Evolutionary conservation across 495 filamentous ascomycete species (phyloP), one percentile per base, ranked within the genome.

Genomic region (Letharia columbiana): DNA sequence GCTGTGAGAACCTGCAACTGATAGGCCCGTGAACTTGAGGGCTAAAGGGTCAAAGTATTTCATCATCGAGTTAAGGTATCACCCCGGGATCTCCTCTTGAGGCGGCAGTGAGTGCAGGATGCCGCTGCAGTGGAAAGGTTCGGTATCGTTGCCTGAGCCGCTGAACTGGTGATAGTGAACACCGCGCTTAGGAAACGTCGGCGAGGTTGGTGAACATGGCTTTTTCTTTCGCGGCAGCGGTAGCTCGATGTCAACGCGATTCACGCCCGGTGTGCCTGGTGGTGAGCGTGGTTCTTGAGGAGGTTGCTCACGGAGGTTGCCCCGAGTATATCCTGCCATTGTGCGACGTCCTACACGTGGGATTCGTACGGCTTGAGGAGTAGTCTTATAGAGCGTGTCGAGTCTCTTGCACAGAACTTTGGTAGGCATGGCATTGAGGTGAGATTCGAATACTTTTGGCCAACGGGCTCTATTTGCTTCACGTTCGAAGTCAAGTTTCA

Each of bases 11-110:
- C n/a, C n/a, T n/a, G n/a, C n/a, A n/a, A n/a, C n/a, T n/a, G n/a
- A n/a, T n/a, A n/a, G n/a, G n/a, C n/a, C n/a, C n/a, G n/a, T n/a
- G n/a, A n/a, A n/a, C n/a, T n/a, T n/a, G n/a, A n/a, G n/a, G n/a
- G 23, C 42, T 18, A 62, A 12, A 6, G 63, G 42, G 9, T 58
- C 63, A 20, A 60, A 65, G 67, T 74, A 78, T 54, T 77, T 72
- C 23, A 72, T 74, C 66, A 80, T 77, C 56, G 76, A 77, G 63
- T 82, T 74, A 6, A 79, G 78, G 15, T 64, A 69, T 79, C 80
- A 81, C n/a, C 75, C 77, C 33, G 67, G 62, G 45, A 80, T 70
- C 0, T 70, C 73, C 0, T 73, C 72, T 44, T 77, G 74, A 0
- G 70, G 58, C 12, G 69, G 69, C 10, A 72, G 11, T 7, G 65